Base-by-base conservation (phyloP, 768 basidiomycete genomes). In the Boletellus ananas region DNA sequence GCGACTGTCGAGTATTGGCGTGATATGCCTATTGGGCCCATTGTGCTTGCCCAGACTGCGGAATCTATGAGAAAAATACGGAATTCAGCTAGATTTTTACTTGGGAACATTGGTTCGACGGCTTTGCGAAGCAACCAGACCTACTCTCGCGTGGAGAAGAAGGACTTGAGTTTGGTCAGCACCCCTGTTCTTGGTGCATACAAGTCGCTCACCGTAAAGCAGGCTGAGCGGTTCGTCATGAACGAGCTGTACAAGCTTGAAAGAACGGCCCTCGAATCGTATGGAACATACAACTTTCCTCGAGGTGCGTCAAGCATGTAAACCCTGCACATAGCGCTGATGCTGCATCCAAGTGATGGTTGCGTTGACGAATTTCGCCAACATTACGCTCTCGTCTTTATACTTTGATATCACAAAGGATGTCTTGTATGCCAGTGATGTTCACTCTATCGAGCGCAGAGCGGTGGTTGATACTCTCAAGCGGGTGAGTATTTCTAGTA, bases 391-490 rank as follows among this genome's bases (percentile, higher is more conserved):
- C 18, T 97, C 95, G 0, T 85, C 92, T 0, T 71, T 95, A 29
- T 98, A 97, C 68, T 90, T 97, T 55, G 93, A 94, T 60, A 83
- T 90, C 43, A 89, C 83, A 31, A 96, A 96, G 66, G 95, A 98
- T 66, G 78, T 79, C 39, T 70, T 99, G 10, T 97, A 99, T 61
- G 89, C 90, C 31, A 77, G 89, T 58, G 62, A 70, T 9, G 47
- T 69, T 3, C 58, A 74, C 18, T 78, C 79, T 51, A 57, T 66
- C 3, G 74, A 81, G 36, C 82, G 95, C 13, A 74, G 80, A 43
- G 79, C 79, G 1, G 76, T 89, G 13, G 65, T 93, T 7, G 81
- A 85, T 5, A 86, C 89, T 2, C 72, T 96, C 12, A 76, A 83
- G 51, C 76, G 85, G 63, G 92, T 90, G 38, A 55, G 74, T 29